Base-by-base conservation (phyloP, 331 rosid species). In the Malus hybrid region DNA sequence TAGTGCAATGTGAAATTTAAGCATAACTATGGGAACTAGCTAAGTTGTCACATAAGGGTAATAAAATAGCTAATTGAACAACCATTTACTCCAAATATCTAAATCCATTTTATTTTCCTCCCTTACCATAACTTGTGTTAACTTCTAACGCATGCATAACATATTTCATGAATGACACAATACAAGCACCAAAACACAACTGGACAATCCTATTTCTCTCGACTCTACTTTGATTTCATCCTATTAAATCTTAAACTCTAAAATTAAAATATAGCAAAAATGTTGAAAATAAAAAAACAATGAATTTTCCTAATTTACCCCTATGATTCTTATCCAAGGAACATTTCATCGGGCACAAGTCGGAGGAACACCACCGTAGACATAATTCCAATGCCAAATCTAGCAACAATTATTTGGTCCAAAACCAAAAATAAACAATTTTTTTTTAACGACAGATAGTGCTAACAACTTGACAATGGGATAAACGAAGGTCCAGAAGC, bases 381-480 rank as follows among this genome's bases (percentile, higher is more conserved):
- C 70, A 66, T 71, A 8, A 65, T 50, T 8, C 74, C 46, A 11
- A 70, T 60, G 69, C 52, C 32, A 61, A 13, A 42, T 42, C 16
- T 36, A 42, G 2, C 61, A 73, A 77, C 50, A 70, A 76, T 71
- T 34, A 75, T 75, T 69, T 33, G 46, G 34, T 78, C 66, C 76
- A 54, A 70, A 50, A 50, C 18, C n/a, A 50, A 15, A 15, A 50
- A 84, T 57, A 63, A 61, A 48, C 57, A 22, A 69, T 32, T 32
- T 32, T 36, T 46, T 65, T 46, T 42, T 69, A 13, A 20, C 50
- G 31, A 34, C 27, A 76, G 64, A 73, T 42, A 60, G 81, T 63
- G 76, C 56, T 65, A 73, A 78, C 83, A 78, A 70, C 80, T 34
- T 69, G 85, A 78, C 80, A 39, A 33, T 11, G 39, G 76, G 70